Base-by-base conservation (phyloP, 768 basidiomycete genomes). In the Mycena vulgaris region DNA sequence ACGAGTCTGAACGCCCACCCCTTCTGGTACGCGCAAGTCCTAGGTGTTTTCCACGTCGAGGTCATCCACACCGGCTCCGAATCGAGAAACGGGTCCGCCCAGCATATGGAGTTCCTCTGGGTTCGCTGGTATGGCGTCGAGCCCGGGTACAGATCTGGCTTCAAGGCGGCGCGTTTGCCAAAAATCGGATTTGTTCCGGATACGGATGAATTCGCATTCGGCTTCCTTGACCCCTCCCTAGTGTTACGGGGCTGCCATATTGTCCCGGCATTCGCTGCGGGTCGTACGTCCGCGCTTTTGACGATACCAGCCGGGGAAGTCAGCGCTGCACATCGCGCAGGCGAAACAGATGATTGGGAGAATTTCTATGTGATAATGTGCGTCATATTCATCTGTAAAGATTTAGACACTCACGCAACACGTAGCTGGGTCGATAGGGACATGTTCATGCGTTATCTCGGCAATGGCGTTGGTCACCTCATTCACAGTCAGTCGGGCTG, bases 1-100 rank as follows among this genome's bases (percentile, higher is more conserved):
- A 63, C 48, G n/a, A 42, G 51, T 9, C 31, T 63, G 25, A 66
- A 75, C 25, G 70, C 67, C 6, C 72, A 84, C 56, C 82, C 82
- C 0, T 78, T 76, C 59, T 77, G 79, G n/a, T n/a, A n/a, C n/a
- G 82, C 79, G 21, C 17, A 77, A 33, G 45, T 81, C 25, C 69
- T 83, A 42, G 70, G 79, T 0, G 68, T 85, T 60, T 80, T 76
- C 51, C 83, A 83, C 67, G 78, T 70, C 37, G 39, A 66, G 10
- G 77, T 82, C 17, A 60, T 70, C 16, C 78, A 79, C 37, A 45
- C 30, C 3, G 70, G 71, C 16, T 49, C 66, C 13, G 16, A 53
- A 53, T 30, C 52, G 8, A 16, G 56, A 39, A 16, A 64, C 45
- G 2, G 17, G 0, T 2, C 11, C 10, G 31, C 47, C 25, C 23